A percentile compares a stretch with the other conserved stretches of the same genome.
Conservation (phyloP, 345 rosid genomes). For the Raphanus raphanistrum region DNA sequence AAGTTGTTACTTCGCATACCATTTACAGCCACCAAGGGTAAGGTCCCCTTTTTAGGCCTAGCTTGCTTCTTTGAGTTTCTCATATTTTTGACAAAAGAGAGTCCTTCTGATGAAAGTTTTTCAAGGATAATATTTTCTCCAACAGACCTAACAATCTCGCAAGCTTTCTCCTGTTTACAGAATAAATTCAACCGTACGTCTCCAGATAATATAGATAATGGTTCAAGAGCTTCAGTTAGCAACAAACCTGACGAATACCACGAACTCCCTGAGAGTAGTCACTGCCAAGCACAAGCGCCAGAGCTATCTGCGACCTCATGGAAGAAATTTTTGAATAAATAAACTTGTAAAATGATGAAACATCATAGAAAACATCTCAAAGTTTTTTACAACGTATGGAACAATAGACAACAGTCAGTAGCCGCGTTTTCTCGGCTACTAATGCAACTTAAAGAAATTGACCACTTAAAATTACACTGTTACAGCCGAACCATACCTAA, state of each 20-base stretch:
- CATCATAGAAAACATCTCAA: background rate
- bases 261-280: slow-evolving; percentile 85
- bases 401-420: background rate
- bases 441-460: slow-evolving; percentile 2
- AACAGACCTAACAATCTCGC: slow-evolving; percentile 65
- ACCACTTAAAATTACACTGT: slow-evolving; percentile 12
- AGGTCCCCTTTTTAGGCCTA: slow-evolving; percentile 34
- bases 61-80: slow-evolving; percentile 55
- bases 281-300: slow-evolving; percentile 88
- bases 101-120: slow-evolving; percentile 54
- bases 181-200: slow-evolving; percentile 12
- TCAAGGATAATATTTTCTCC: slow-evolving; percentile 69
- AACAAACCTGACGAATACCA: slow-evolving; percentile 79
- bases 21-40: slow-evolving; percentile 37
- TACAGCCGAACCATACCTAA: slow-evolving; percentile 1
- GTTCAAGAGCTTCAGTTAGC: slow-evolving; percentile 24
- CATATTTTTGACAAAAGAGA: slow-evolving; percentile 51
- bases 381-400: background rate
- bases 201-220: background rate
- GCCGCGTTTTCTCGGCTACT: background rate
- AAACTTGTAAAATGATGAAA: background rate
- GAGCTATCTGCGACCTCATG: slow-evolving; percentile 55
- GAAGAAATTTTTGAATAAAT: background rate
- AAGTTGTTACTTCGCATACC: slow-evolving; percentile 44
- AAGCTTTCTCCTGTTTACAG: slow-evolving; percentile 72